These are phyloP conservation scores for Pseudonitzschia pungens DNA, from an alignment of 108 stramenopile species.

Conservation along the genomic window DNA sequence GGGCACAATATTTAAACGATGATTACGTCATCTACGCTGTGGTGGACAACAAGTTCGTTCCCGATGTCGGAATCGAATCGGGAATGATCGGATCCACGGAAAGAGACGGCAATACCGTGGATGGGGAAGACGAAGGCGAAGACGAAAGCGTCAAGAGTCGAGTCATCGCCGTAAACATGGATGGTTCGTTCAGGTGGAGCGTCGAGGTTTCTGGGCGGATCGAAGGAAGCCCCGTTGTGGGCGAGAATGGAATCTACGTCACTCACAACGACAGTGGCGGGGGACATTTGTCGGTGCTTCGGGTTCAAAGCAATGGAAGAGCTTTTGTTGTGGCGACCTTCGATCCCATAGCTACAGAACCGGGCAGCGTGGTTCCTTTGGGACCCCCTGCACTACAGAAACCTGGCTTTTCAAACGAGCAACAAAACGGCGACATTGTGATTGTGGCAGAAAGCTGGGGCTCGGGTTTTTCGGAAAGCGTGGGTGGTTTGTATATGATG, in stretches of 20 bases:
- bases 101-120: neutral
- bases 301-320: neutral
- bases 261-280: slow-evolving; percentile 26
- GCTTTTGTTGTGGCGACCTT: slow-evolving; percentile 23
- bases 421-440: slow-evolving; percentile 22
- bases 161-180: slow-evolving; percentile 41
- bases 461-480: slow-evolving; percentile 19
- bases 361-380: slow-evolving; percentile 18
- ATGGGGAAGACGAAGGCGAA: neutral
- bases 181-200: slow-evolving; percentile 36
- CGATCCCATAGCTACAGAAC: neutral
- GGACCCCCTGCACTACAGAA: slow-evolving; percentile 28
- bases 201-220: slow-evolving; percentile 27
- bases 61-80: slow-evolving; percentile 5
- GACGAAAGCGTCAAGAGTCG: slow-evolving; percentile 15
- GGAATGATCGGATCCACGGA: neutral
- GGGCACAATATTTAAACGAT: neutral
- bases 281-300: slow-evolving; percentile 26
- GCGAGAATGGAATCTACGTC: slow-evolving; percentile 31
- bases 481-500: slow-evolving; percentile 34
- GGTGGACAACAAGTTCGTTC: slow-evolving; percentile 21
- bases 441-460: slow-evolving; percentile 39
- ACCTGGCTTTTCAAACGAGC: neutral
- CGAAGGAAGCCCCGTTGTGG: slow-evolving; percentile 37
- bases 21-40: slow-evolving; percentile 39